Evolutionary conservation across 2,329 filamentous ascomycete genomes (phyloP).

Genomic region (Penicillium rolfsii): DNA sequence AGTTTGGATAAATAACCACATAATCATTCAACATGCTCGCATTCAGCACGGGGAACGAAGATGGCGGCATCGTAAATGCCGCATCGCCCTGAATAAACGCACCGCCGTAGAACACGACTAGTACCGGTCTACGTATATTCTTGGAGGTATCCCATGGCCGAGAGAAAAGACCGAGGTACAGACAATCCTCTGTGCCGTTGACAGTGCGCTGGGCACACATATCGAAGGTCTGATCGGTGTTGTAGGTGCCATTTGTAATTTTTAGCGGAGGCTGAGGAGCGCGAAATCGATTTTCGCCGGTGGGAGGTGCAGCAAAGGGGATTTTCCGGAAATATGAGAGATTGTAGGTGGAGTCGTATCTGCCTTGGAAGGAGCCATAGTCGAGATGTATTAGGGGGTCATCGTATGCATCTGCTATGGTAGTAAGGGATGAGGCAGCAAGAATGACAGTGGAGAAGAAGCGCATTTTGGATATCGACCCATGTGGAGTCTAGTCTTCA

Average conservation of each 20-base stretch:
- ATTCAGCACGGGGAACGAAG: constrained; percentile 62
- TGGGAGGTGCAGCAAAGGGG: constrained; percentile 63
- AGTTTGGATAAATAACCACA: constrained; percentile 57
- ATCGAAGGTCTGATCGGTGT: constrained; percentile 59
- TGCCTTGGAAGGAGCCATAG: constrained; percentile 58
- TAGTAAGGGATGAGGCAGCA: constrained; percentile 13
- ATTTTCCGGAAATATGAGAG: constrained; percentile 64
- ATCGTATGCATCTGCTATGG: constrained; percentile 22
- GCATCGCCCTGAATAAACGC: constrained; percentile 64
- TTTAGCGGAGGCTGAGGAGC: constrained; percentile 60
- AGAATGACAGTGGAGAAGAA: constrained; percentile 6
- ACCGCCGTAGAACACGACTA: constrained; percentile 65
- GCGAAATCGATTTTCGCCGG: constrained; percentile 62
- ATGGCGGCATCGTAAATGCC: constrained; percentile 58
- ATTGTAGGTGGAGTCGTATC: constrained; percentile 57
- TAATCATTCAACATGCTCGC: constrained; percentile 57
- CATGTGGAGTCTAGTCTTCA: background rate
- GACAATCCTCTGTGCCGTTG: constrained; percentile 63
- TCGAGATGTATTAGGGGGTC: constrained; percentile 49
- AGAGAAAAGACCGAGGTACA: constrained; percentile 64
- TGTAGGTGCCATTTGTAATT: constrained; percentile 56
- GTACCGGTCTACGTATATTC: constrained; percentile 55
- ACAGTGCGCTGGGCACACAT: constrained; percentile 63
- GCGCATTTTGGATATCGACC: constrained; percentile 2
- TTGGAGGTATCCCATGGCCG: constrained; percentile 55